Base-by-base conservation (phyloP, 306 rosid species). In the Cyclanthera cordifolia region DNA sequence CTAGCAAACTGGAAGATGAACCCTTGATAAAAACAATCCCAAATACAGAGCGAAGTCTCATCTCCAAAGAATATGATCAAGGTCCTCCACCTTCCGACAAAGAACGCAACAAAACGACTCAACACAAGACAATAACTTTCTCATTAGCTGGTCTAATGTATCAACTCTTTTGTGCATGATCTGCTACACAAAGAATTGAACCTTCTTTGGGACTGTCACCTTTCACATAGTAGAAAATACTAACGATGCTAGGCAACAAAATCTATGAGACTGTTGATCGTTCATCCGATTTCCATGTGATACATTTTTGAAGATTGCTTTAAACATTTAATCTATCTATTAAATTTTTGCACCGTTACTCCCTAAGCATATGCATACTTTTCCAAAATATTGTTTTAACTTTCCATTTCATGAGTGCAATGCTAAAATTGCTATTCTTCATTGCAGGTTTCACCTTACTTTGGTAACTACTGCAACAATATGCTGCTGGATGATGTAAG, bases 401-500 rank as follows among this genome's bases (percentile, higher is more conserved):
- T 73, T 49, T 14, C 68, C 51, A 76, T 71, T 55, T 56, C 30
- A 45, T 61, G n/a, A 49, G 49, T 17, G 41, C 27, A 57, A 25
- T 71, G 48, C 53, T 86, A 68, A 79, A 27, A 24, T 60, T 9
- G 72, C 39, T 60, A 30, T 75, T 27, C 72, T 52, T 5, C 48
- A 27, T 58, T 75, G 79, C 90, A 92, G 96, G 79, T 84, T 92
- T 67, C 97, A 92, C 82, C 69, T 87, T 11, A 92, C 96, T 72
- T 77, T 92, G 85, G 85, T 92, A 24, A 85, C 79, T 75, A 92
- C 96, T 55, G 97, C 96, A 39, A 91, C 91, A 21, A 79, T 89
- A 60, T 89, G 96, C 81, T 83, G 95, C 76, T 92, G 97, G 97
- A 85, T 92, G 92, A 92, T 92, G 96, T 92, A 84, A 82, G 96